phyloP scores from a whole-genome alignment of 2,329 filamentous ascomycete genomes.

The Fusarium liriodendri region DNA sequence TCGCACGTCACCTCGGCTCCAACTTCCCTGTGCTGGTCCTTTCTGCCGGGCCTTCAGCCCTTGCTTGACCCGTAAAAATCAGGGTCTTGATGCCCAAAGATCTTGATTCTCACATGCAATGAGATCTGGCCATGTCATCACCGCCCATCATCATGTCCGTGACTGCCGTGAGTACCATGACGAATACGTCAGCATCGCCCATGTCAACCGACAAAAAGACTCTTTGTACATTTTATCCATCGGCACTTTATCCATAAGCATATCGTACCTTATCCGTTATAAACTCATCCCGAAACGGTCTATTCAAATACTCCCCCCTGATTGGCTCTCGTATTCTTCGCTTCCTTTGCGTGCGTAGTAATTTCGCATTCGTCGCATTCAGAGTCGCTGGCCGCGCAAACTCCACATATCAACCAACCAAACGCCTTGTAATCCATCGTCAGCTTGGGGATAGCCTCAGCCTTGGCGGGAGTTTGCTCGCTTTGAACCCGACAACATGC shows the following conservation, averaged over 20 bases:
- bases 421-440: background rate
- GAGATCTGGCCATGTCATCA: background rate
- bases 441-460: background rate
- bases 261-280: background rate
- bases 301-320: background rate
- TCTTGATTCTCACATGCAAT: slow-evolving; percentile 4
- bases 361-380: slow-evolving; percentile 36
- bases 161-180: background rate
- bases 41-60: background rate
- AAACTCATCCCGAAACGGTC: background rate
- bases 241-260: background rate
- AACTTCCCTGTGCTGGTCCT: slow-evolving; percentile 5
- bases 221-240: background rate
- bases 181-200: background rate
- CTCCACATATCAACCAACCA: slow-evolving; percentile 11
- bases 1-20: slow-evolving; percentile 20
- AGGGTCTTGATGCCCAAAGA: background rate
- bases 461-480: slow-evolving; percentile 26
- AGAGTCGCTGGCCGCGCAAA: background rate
- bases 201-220: background rate
- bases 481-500: slow-evolving; percentile 25
- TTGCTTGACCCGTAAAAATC: slow-evolving; percentile 2
- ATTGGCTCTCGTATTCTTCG: slow-evolving; percentile 29
- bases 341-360: background rate
- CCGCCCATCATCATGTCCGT: background rate